phyloP scores from a whole-genome alignment of 2,329 filamentous ascomycete genomes.

The Zasmidium angulare region DNA sequence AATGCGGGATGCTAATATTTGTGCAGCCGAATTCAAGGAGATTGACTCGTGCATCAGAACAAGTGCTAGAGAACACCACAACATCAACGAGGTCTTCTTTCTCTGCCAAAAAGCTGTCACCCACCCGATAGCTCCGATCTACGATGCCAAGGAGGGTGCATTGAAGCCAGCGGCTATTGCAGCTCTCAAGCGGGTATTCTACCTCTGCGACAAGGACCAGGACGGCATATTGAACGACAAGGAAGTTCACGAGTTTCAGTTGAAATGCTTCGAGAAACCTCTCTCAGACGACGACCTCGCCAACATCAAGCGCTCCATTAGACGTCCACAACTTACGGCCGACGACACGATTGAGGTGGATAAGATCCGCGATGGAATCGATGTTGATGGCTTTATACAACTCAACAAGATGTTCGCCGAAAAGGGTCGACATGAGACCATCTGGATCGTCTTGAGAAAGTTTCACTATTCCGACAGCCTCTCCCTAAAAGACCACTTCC shows the following conservation, averaged over 20 bases:
- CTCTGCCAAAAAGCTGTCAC: slow-evolving; percentile 98
- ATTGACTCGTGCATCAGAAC: slow-evolving; percentile 97
- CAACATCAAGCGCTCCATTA: slow-evolving; percentile 87
- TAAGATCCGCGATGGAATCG: slow-evolving; percentile 68
- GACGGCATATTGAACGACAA: slow-evolving; percentile 87
- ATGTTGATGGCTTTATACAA: slow-evolving; percentile 78
- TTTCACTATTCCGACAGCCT: slow-evolving; percentile 97
- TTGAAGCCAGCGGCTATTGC: slow-evolving; percentile 87
- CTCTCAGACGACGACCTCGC: slow-evolving; percentile 77
- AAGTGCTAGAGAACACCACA: slow-evolving; percentile 86
- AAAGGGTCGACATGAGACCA: slow-evolving; percentile 95
- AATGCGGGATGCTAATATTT: slow-evolving; percentile 49
- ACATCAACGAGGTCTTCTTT: slow-evolving; percentile 94
- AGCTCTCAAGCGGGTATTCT: slow-evolving; percentile 87
- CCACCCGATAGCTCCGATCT: slow-evolving; percentile 92
- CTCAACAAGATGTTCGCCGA: slow-evolving; percentile 96
- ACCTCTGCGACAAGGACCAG: slow-evolving; percentile 93
- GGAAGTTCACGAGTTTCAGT: slow-evolving; percentile 89
- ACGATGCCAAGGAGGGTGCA: slow-evolving; percentile 85
- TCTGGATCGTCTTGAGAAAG: slow-evolving; percentile 93
- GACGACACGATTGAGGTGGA: slow-evolving; percentile 17
- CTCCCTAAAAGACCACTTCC: slow-evolving; percentile 83
- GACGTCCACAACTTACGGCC: slow-evolving; percentile 46
- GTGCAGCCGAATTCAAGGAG: slow-evolving; percentile 86
- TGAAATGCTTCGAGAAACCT: slow-evolving; percentile 86